Evolutionary conservation across 768 basidiomycete genomes (phyloP).

Genomic region (Fomitopsis pulvina): DNA sequence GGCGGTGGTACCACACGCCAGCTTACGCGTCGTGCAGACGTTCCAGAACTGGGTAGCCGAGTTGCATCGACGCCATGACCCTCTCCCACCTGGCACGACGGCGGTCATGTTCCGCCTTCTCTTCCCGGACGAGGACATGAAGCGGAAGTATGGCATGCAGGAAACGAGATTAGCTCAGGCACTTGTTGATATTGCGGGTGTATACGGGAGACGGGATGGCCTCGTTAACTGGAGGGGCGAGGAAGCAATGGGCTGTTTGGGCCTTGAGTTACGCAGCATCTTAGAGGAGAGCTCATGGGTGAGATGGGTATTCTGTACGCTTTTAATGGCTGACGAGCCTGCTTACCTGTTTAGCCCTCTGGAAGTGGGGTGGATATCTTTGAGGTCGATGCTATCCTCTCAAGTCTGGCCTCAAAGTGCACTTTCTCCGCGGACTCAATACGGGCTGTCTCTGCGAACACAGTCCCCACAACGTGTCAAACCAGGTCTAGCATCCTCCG

Average conservation of each 20-base stretch:
- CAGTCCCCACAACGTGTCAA: conserved; percentile 3
- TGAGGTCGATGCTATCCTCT: conserved; percentile 61
- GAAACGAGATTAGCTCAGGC: conserved; percentile 51
- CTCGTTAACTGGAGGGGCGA: conserved; percentile 35
- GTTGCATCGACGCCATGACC: conserved; percentile 12
- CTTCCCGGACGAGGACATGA: conserved; percentile 78
- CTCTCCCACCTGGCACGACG: conserved; percentile 36
- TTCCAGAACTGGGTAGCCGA: conserved; percentile 15
- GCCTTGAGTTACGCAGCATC: conserved; percentile 50
- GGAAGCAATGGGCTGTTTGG: conserved; percentile 59
- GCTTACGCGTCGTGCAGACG: conserved; percentile 7
- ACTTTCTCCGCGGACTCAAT: conserved; percentile 50
- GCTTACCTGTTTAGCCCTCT: neutral
- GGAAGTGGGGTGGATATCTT: conserved; percentile 34
- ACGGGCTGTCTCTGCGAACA: conserved; percentile 17
- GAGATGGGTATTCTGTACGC: conserved; percentile 6
- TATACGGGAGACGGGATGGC: conserved; percentile 18
- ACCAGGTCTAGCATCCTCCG: conserved; percentile 32
- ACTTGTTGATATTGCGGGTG: conserved; percentile 39
- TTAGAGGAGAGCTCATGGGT: conserved; percentile 36
- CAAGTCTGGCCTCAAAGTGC: conserved; percentile 67
- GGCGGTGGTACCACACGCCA: neutral
- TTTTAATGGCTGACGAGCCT: no score
- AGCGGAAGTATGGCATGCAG: conserved; percentile 67
- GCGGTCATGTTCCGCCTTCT: conserved; percentile 62